Base-by-base conservation (phyloP, 257 asterid species). In the Petunia secreta region DNA sequence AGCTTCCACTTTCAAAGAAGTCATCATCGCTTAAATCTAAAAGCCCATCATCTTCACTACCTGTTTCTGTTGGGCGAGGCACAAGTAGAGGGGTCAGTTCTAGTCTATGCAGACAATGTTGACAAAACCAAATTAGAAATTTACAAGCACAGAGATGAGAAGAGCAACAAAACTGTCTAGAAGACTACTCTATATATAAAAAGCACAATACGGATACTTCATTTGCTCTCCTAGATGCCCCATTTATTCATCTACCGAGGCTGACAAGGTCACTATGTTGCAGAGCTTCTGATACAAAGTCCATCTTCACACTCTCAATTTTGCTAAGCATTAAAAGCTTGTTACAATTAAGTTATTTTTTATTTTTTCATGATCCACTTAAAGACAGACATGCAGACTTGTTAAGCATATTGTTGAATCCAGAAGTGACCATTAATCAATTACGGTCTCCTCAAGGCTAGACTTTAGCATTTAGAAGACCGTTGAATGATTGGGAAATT, bases 41-140 rank as follows among this genome's bases (percentile, higher is more conserved):
- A 79, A 89, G 91, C 62, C 96, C 99, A 87, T 94, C 99, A 62
- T 96, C 99, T 85, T 96, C 99, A 69, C 96, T 93, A 81, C 98
- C 99, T 4, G 99, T 96, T 88, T 96, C 99, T 96, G 95, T 81
- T 67, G 36, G 80, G 48, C 62, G 53, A 81, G 84, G 68, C 64
- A 66, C 81, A 84, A 81, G 78, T 25, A 10, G 77, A 77, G 25
- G 77, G 38, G 74, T 68, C 52, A 83, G 65, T 66, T 82, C 53
- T 34, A 84, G 11, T 73, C 13, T 6, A 52, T 50, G 44, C 62
- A 73, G 36, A 11, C 78, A 73, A 50, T 52, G 55, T 5, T 46
- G 59, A 41, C 59, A 69, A 50, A 6, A 73, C 46, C 36, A 65
- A 71, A 65, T 80, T 15, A 53, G 55, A 75, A 38, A 55, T 78